Evolutionary conservation across 2,329 filamentous ascomycete species (phyloP), one percentile per base, ranked within the genome.

Genomic region (Chaetomiaceae sp.): DNA sequence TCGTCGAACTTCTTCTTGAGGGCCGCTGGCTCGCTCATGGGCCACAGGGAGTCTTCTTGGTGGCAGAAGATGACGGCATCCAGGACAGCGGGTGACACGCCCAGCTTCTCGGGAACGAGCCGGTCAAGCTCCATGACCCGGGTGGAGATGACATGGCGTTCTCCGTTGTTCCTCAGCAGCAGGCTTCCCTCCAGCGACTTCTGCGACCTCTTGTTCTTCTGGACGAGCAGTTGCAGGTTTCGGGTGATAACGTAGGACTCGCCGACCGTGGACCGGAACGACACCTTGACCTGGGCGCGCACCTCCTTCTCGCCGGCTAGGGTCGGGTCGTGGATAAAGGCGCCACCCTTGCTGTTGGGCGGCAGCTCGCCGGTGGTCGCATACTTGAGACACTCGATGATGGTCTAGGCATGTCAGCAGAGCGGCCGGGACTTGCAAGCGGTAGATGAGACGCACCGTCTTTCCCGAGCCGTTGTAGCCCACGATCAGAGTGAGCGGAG

Each of bases 301-400:
- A 96, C 88, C 64, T 96, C 90, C 63, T 90, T 91, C 66, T 96
- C 91, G 52, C 88, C 88, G 59, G 82, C 84, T 45, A 96, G 78
- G 80, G 94, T 94, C n/a, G 94, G 94, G 65, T 99, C 94, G 69
- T 99, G 92, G 59, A 99, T 90, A 69, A 97, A 99, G 46, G 92
- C 91, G 29, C 91, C 91, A 25, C 88, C 87, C 62, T 85, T 88
- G 74, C 86, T 91, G 75, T 96, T 96, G 29, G 94, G 90, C 1
- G 94, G 94, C 44, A 95, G 81, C 65, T 95, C 88, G 53, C 94
- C 95, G 7, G 91, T 96, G 17, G 95, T 96, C 48, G 89, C 91
- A 83, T 96, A 99, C 68, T 96, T 96, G 66, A 99, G 87, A 69
- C 91, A 95, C 71, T 99, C 94, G 71, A 99, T 99, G 67, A 99